Percentiles rank a stretch among this genome's conserved stretches.
Evolutionary conservation across 1,284 basidiomycete genomes (phyloP).

Genomic region (Cryptococcus sp.): DNA sequence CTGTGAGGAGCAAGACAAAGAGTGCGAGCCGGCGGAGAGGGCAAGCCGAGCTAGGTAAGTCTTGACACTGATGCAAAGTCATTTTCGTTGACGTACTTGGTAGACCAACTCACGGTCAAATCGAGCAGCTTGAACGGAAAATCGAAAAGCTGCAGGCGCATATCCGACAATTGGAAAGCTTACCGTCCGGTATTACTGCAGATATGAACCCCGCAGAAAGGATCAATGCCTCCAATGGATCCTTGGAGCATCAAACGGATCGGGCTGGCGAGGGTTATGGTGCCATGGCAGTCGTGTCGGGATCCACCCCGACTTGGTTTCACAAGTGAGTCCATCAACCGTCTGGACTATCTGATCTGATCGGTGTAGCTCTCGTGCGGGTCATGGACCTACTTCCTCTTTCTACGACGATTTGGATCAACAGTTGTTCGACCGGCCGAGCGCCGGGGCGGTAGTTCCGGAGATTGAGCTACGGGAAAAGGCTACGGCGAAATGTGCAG

Average conservation of each 20-base stretch:
- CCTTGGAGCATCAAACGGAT: no score
- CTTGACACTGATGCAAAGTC: no score
- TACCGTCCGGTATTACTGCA: no score
- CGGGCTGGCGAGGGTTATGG: no score
- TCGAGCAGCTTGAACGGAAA: constrained; percentile 18
- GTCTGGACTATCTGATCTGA: no score
- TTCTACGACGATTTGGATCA: constrained; percentile 9
- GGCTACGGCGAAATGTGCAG: constrained; percentile 19
- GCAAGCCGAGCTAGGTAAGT: constrained; percentile 4
- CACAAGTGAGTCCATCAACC: no score
- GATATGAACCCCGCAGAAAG: no score
- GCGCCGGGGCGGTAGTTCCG: neutral
- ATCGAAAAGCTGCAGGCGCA: constrained; percentile 3
- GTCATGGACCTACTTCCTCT: constrained; percentile 18
- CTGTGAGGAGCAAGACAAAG: constrained; percentile 13
- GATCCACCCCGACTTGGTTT: no score
- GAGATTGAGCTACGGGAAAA: constrained; percentile 13
- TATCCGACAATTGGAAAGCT: neutral
- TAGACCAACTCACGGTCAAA: constrained; percentile 20
- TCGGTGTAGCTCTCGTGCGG: neutral
- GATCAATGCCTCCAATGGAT: no score
- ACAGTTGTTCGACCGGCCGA: constrained; percentile 6
- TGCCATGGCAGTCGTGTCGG: no score
- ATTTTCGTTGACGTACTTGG: neutral
- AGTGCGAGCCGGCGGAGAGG: constrained; percentile 11